These are phyloP conservation scores for Heimioporus retisporus DNA, from an alignment of 1,284 basidiomycete species.

Conservation along the genomic window DNA sequence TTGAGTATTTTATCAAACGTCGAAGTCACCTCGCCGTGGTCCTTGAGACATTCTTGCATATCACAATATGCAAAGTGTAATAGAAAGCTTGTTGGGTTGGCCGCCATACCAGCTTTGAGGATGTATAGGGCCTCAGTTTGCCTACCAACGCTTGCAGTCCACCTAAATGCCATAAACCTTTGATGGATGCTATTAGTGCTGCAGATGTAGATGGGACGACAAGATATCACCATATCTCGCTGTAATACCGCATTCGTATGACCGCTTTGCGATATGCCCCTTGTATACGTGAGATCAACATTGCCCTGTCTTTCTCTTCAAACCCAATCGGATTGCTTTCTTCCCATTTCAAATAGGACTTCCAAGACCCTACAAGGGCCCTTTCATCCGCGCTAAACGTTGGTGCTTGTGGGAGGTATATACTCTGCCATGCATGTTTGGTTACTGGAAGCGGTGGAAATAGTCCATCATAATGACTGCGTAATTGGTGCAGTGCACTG, in stretches of 20 bases:
- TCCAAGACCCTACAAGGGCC: conserved; percentile 87
- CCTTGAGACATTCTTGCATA: conserved; percentile 76
- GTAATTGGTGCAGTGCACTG: conserved; percentile 87
- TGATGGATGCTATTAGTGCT: conserved; percentile 23
- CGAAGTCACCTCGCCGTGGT: conserved; percentile 74
- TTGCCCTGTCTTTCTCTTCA: conserved; percentile 84
- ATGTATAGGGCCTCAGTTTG: conserved; percentile 87
- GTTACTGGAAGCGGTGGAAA: conserved; percentile 64
- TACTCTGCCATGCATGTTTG: conserved; percentile 50
- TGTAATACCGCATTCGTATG: conserved; percentile 93
- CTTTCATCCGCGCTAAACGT: conserved; percentile 82
- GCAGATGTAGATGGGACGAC: conserved; percentile 1
- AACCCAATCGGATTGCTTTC: conserved; percentile 94
- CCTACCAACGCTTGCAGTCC: conserved; percentile 81
- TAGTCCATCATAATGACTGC: conserved; percentile 74
- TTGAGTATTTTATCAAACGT: conserved; percentile 81
- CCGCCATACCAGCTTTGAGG: conserved; percentile 88
- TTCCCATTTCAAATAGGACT: conserved; percentile 95
- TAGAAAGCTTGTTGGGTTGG: conserved; percentile 89
- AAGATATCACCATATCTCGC: conserved; percentile 87
- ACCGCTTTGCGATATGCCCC: conserved; percentile 91
- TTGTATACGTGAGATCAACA: conserved; percentile 78
- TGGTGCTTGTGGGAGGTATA: conserved; percentile 80
- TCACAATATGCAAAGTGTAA: conserved; percentile 96
- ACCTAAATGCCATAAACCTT: conserved; percentile 93